Conservation (phyloP, 805 yeast genomes). For the Lachancea waltii region DNA sequence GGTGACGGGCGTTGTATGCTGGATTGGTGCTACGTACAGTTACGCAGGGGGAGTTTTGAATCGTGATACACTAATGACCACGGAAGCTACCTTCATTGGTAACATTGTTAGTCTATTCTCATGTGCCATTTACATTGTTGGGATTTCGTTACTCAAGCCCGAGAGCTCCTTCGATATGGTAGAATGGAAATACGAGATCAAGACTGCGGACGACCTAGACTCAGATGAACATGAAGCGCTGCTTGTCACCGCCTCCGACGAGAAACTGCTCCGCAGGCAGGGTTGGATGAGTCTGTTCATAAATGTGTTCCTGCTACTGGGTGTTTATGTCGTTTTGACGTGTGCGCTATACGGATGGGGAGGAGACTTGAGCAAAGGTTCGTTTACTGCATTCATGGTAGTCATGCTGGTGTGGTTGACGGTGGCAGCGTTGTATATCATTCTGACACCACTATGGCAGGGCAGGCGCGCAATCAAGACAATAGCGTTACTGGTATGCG, state of each 20-base stretch:
- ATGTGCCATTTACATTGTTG: slow-evolving; percentile 26
- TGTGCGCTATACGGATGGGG: slow-evolving; percentile 32
- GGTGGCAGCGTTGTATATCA: slow-evolving; percentile 33
- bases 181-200: slow-evolving; percentile 17
- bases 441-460: slow-evolving; percentile 35
- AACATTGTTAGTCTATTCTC: slow-evolving; percentile 36
- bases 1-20: slow-evolving; percentile 46
- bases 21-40: slow-evolving; percentile 39
- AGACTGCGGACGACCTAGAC: slow-evolving; percentile 34
- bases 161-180: slow-evolving; percentile 30
- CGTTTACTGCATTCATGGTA: slow-evolving; percentile 34
- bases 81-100: slow-evolving; percentile 41
- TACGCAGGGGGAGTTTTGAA: slow-evolving; percentile 39
- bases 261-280: slow-evolving; percentile 31
- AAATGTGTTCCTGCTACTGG: slow-evolving; percentile 31
- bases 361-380: slow-evolving; percentile 32
- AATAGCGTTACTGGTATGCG: slow-evolving; percentile 3
- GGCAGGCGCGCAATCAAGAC: slow-evolving; percentile 22
- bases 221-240: slow-evolving; percentile 29
- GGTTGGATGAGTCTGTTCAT: slow-evolving; percentile 36
- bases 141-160: slow-evolving; percentile 29
- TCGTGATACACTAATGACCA: slow-evolving; percentile 40
- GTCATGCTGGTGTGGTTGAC: slow-evolving; percentile 37
- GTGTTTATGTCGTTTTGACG: slow-evolving; percentile 32
- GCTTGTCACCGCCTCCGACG: slow-evolving; percentile 18